These are phyloP conservation scores for Acer yangbiense DNA, from an alignment of 345 rosid species.

Conservation along the genomic window DNA sequence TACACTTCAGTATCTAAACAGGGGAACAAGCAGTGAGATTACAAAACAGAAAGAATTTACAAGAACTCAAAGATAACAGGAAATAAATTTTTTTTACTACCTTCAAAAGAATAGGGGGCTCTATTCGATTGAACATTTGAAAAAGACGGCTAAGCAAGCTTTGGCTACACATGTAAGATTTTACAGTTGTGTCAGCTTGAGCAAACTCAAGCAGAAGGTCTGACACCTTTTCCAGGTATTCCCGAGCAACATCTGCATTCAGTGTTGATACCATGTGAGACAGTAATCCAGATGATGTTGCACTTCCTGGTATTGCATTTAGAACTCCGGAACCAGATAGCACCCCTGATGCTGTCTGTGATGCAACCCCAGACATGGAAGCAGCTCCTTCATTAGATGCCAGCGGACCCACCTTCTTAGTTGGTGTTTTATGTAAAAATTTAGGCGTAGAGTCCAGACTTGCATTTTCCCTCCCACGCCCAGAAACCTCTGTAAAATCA, in stretches of 20 bases:
- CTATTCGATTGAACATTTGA: constrained; percentile 87
- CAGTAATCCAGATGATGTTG: constrained; percentile 92
- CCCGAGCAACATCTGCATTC: constrained; percentile 92
- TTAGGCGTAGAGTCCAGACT: constrained; percentile 62
- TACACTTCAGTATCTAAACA: constrained; percentile 75
- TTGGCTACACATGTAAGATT: constrained; percentile 91
- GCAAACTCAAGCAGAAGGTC: constrained; percentile 98
- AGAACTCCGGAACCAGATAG: constrained; percentile 96
- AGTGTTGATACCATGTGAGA: constrained; percentile 87
- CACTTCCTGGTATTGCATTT: constrained; percentile 96
- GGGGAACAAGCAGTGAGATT: constrained; percentile 25
- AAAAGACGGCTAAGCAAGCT: constrained; percentile 90
- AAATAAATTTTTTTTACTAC: constrained; percentile 33
- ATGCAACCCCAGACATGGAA: constrained; percentile 79
- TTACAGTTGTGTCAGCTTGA: constrained; percentile 90
- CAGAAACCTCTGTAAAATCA: constrained; percentile 77
- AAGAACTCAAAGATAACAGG: constrained; percentile 9
- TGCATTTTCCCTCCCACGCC: constrained; percentile 82
- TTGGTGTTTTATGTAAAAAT: constrained; percentile 54
- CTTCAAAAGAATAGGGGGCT: constrained; percentile 88
- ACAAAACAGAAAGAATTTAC: constrained; percentile 13
- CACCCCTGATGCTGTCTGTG: constrained; percentile 93
- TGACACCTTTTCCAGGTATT: constrained; percentile 94
- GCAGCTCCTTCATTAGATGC: constrained; percentile 65
- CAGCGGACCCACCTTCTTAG: constrained; percentile 60